These are phyloP conservation scores for Acacia concinna DNA, from an alignment of 331 rosid species.

Conservation along the genomic window DNA sequence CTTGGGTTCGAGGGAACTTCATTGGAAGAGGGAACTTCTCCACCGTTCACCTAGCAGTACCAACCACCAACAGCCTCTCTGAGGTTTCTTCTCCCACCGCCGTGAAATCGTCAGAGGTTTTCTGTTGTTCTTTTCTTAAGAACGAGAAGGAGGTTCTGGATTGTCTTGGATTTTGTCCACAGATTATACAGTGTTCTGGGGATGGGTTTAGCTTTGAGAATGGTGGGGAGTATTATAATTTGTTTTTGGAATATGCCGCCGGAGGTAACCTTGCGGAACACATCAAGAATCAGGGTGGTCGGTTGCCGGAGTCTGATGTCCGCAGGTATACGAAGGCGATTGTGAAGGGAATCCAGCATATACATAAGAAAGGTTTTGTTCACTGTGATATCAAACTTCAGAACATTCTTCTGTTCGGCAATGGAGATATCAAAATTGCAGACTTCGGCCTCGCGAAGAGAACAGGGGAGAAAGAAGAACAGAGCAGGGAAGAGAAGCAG, in stretches of 20 bases:
- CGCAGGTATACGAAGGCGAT: constrained; percentile 46
- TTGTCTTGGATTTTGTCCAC: constrained; percentile 46
- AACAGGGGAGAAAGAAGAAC: constrained; percentile 41
- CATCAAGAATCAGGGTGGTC: constrained; percentile 45
- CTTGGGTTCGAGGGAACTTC: constrained; percentile 70
- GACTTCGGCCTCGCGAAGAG: constrained; percentile 75
- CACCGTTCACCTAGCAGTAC: constrained; percentile 47
- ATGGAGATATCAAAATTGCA: constrained; percentile 64
- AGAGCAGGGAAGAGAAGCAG: constrained; percentile 16
- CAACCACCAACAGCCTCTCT: neutral
- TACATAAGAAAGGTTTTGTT: constrained; percentile 68
- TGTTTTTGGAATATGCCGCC: constrained; percentile 71
- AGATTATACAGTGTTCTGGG: constrained; percentile 60
- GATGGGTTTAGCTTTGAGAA: constrained; percentile 50
- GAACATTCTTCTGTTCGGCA: constrained; percentile 56
- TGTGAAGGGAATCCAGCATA: constrained; percentile 47
- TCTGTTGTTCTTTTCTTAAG: constrained; percentile 44
- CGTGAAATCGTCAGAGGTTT: constrained; percentile 55
- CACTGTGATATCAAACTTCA: constrained; percentile 85
- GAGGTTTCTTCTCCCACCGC: constrained; percentile 43
- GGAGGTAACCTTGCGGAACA: constrained; percentile 59
- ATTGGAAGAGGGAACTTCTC: constrained; percentile 82
- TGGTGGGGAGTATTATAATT: constrained; percentile 50
- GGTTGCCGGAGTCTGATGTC: constrained; percentile 46
- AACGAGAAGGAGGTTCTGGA: constrained; percentile 68